Percentiles rank a stretch among this genome's conserved stretches.
Evolutionary conservation across 2,329 filamentous ascomycete genomes (phyloP).

Genomic region (Aspergillus brunneoviolaceus): DNA sequence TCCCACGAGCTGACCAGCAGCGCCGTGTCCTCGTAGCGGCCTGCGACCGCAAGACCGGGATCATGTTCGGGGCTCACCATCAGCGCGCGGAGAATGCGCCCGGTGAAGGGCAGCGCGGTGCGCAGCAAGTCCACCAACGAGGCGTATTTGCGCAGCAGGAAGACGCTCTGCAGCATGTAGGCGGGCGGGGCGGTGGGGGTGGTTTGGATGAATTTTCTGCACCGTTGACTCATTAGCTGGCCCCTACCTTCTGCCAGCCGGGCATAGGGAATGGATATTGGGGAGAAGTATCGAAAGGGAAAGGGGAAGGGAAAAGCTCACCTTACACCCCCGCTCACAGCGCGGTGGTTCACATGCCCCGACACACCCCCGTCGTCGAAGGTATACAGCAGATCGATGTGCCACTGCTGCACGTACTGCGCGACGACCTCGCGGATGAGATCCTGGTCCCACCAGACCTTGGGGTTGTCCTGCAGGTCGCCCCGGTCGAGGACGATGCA

Average conservation of each 20-base stretch:
- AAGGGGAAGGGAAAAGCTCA: slow-evolving; percentile 19
- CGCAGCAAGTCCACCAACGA: slow-evolving; percentile 40
- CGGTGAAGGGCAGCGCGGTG: slow-evolving; percentile 38
- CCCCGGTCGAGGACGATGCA: slow-evolving; percentile 39
- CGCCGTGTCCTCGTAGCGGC: slow-evolving; percentile 27
- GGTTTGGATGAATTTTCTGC: slow-evolving; percentile 23
- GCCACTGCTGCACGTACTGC: slow-evolving; percentile 39
- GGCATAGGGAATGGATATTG: too few relatives aligned
- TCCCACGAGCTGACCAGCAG: slow-evolving; percentile 40
- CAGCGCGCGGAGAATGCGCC: slow-evolving; percentile 22
- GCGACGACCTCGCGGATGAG: slow-evolving; percentile 34
- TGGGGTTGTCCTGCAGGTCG: slow-evolving; percentile 42
- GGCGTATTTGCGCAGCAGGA: slow-evolving; percentile 41
- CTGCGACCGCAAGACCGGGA: background rate
- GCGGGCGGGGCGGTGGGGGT: slow-evolving; percentile 34
- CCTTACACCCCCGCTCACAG: slow-evolving; percentile 42
- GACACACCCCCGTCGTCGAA: slow-evolving; percentile 45
- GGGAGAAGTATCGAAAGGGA: too few relatives aligned
- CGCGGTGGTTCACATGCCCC: slow-evolving; percentile 43
- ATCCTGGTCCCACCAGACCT: slow-evolving; percentile 40
- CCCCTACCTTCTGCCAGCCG: too few relatives aligned
- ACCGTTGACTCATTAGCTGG: too few relatives aligned
- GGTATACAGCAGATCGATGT: slow-evolving; percentile 43
- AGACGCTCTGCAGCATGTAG: slow-evolving; percentile 39
- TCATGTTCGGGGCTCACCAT: slow-evolving; percentile 4